phyloP scores from a whole-genome alignment of 345 rosid genomes.

The Carallia brachiata region DNA sequence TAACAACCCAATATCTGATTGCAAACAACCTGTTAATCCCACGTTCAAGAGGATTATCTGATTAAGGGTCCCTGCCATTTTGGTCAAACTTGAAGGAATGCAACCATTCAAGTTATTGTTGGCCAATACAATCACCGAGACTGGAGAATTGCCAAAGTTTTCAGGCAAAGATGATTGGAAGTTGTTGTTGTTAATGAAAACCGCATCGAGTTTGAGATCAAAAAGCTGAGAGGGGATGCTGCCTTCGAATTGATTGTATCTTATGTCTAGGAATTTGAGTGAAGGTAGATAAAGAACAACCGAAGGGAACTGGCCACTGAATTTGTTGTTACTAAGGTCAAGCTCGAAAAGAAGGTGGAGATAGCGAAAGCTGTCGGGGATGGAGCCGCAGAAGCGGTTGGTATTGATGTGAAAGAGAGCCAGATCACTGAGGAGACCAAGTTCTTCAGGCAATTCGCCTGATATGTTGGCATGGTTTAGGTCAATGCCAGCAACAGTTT shows the following conservation, averaged over 20 bases:
- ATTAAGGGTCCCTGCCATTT: constrained; percentile 57
- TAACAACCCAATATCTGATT: constrained; percentile 50
- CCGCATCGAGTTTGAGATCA: constrained; percentile 70
- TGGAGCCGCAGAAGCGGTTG: constrained; percentile 58
- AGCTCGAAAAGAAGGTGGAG: constrained; percentile 62
- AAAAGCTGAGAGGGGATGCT: constrained; percentile 54
- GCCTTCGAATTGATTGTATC: constrained; percentile 64
- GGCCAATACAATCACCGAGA: constrained; percentile 74
- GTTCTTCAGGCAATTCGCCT: constrained; percentile 62
- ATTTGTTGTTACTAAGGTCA: constrained; percentile 73
- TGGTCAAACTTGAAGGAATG: constrained; percentile 58
- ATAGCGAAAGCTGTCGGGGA: constrained; percentile 47
- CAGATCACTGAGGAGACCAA: constrained; percentile 71
- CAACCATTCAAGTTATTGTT: constrained; percentile 64
- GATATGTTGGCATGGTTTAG: constrained; percentile 67
- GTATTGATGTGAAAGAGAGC: constrained; percentile 78
- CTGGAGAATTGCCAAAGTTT: constrained; percentile 73
- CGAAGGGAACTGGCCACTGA: constrained; percentile 59
- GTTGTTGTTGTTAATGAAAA: constrained; percentile 81
- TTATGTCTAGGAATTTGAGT: constrained; percentile 72
- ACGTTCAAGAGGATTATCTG: constrained; percentile 53
- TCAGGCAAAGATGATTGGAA: constrained; percentile 58
- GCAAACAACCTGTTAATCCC: constrained; percentile 66
- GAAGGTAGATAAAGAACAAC: constrained; percentile 60
- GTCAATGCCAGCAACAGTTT: constrained; percentile 83